Conservation (phyloP, 192 early-diverging fungal species). For the Lunasporangiospora selenospora region DNA sequence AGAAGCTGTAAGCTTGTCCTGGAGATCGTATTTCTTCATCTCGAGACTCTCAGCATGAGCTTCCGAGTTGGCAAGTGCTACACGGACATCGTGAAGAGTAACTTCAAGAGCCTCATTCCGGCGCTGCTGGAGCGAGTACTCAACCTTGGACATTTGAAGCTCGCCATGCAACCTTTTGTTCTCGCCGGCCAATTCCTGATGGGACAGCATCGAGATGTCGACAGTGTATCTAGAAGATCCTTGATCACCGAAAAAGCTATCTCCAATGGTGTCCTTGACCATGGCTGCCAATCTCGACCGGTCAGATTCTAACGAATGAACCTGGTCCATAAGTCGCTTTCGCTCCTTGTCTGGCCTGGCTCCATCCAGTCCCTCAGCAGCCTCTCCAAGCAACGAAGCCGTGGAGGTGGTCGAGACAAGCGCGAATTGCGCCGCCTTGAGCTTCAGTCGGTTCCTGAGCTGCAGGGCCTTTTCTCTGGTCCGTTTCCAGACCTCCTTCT, state of each 20-base stretch:
- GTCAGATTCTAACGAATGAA: conserved; percentile 35
- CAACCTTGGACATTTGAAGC: conserved; percentile 41
- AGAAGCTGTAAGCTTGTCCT: conserved; percentile 40
- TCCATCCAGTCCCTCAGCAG: conserved; percentile 34
- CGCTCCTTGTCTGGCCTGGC: conserved; percentile 42
- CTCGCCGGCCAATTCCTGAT: conserved; percentile 31
- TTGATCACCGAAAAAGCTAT: conserved; percentile 4
- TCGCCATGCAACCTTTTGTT: conserved; percentile 31
- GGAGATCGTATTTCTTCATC: conserved; percentile 44
- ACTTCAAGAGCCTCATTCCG: conserved; percentile 43
- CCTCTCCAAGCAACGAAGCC: conserved; percentile 18
- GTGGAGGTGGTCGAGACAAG: conserved; percentile 42
- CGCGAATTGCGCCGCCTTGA: conserved; percentile 37
- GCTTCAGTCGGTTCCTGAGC: conserved; percentile 31
- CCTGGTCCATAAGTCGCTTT: conserved; percentile 43
- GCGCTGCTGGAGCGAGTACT: conserved; percentile 40
- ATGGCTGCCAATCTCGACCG: conserved; percentile 44
- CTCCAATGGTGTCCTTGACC: conserved; percentile 46
- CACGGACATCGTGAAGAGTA: conserved; percentile 43
- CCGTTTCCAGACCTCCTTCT: conserved; percentile 29
- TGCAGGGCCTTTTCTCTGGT: conserved; percentile 23
- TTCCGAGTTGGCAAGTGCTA: conserved; percentile 41
- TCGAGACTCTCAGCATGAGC: conserved; percentile 47
- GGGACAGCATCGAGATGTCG: conserved; percentile 23
- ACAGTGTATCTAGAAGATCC: neutral